These are phyloP conservation scores for Scolecobasidium constrictum DNA, from an alignment of 2,329 filamentous ascomycete species.

Conservation along the genomic window DNA sequence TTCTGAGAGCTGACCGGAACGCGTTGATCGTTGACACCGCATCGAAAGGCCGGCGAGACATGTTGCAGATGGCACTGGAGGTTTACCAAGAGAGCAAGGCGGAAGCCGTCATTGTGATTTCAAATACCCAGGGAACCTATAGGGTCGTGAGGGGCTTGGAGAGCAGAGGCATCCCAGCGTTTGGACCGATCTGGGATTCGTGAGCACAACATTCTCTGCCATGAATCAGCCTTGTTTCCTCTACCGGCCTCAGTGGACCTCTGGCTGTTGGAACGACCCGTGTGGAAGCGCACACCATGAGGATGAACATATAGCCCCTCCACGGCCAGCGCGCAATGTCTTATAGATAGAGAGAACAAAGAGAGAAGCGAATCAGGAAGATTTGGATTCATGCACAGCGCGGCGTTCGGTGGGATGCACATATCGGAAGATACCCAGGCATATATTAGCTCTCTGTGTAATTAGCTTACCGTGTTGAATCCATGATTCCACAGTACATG, in stretches of 20 bases:
- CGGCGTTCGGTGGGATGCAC: too few species aligned
- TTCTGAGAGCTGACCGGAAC: constrained; percentile 17
- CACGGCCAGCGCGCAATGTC: too few species aligned
- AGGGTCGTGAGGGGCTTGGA: constrained; percentile 22
- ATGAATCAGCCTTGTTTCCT: too few species aligned
- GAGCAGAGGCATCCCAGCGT: constrained; percentile 22
- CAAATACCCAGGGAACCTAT: constrained; percentile 22
- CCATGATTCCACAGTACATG: too few species aligned
- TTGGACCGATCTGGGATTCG: constrained; percentile 26
- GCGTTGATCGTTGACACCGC: constrained; percentile 24
- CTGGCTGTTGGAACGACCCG: too few species aligned
- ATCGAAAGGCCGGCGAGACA: constrained; percentile 20
- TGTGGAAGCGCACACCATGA: too few species aligned
- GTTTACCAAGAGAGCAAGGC: constrained; percentile 18
- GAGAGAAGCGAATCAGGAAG: too few species aligned
- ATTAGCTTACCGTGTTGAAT: too few species aligned
- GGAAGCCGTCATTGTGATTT: constrained; percentile 26
- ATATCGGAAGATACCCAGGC: neutral
- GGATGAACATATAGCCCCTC: too few species aligned
- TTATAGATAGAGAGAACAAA: too few species aligned
- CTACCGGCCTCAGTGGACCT: too few species aligned
- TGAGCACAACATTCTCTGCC: neutral
- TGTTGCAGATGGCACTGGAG: constrained; percentile 18
- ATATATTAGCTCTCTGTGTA: neutral
- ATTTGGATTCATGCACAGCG: too few species aligned